These are phyloP conservation scores for Aurantiochytrium sp. DNA, from an alignment of 108 stramenopile species.

Conservation along the genomic window DNA sequence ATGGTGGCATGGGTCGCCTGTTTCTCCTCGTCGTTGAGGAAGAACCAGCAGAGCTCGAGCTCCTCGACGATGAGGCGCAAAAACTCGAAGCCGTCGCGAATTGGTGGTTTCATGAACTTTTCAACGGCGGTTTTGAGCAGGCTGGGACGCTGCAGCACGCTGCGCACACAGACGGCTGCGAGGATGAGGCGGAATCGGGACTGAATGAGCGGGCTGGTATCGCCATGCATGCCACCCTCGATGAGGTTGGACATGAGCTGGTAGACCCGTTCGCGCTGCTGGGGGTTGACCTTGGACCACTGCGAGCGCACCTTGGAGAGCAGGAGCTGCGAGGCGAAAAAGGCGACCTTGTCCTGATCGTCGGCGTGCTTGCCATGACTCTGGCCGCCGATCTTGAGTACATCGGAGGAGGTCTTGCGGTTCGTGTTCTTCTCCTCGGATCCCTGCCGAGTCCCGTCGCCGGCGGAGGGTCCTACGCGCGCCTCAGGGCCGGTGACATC, in stretches of 20 bases:
- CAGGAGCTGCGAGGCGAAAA: not conserved
- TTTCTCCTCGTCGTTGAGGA: not conserved
- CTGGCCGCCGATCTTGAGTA: not conserved
- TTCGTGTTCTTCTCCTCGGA: too few species aligned
- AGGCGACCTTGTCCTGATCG: not conserved
- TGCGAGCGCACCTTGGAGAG: not conserved
- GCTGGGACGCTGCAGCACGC: not conserved
- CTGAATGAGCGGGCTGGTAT: not conserved
- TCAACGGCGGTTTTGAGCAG: not conserved
- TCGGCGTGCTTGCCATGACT: not conserved
- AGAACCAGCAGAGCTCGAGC: conserved; percentile 1
- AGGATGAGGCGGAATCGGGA: not conserved
- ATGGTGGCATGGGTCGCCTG: not conserved
- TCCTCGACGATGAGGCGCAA: not conserved
- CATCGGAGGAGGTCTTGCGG: not conserved
- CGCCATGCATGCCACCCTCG: not conserved
- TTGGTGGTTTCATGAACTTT: not conserved
- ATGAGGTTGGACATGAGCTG: not conserved
- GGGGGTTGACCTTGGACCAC: not conserved
- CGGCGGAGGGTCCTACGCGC: too few species aligned
- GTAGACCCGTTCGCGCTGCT: not conserved
- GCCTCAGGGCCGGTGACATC: too few species aligned
- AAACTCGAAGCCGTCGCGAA: not conserved
- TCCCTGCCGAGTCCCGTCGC: too few species aligned
- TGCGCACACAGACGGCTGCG: not conserved